These are phyloP conservation scores for Oryza punctata DNA, from an alignment of 176 grass and related monocot genomes.

Conservation along the genomic window DNA sequence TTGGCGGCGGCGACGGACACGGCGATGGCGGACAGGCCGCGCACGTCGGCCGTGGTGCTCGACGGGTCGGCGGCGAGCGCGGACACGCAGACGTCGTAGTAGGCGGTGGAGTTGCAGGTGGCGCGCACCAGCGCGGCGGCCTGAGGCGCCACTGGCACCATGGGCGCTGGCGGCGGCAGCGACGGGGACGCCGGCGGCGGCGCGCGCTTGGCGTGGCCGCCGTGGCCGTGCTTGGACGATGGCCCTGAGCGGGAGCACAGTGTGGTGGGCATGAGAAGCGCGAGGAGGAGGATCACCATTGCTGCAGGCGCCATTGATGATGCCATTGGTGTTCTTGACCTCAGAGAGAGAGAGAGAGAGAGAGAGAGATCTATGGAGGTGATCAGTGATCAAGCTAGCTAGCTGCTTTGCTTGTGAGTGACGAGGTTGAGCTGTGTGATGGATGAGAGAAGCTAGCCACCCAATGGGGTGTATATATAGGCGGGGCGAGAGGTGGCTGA, in stretches of 20 bases:
- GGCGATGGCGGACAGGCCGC: constrained; percentile 68
- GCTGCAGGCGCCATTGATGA: constrained; percentile 8
- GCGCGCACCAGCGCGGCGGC: constrained; percentile 48
- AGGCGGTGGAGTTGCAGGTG: constrained; percentile 79
- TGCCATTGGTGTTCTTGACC: background rate
- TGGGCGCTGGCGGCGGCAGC: background rate
- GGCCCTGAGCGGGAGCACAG: constrained; percentile 30
- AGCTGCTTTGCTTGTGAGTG: background rate
- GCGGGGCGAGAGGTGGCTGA: background rate
- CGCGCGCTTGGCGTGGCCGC: constrained; percentile 34
- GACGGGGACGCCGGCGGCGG: background rate
- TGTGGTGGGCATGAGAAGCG: constrained; percentile 5
- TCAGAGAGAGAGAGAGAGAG: too few species aligned
- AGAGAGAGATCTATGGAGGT: background rate
- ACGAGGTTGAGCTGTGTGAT: background rate
- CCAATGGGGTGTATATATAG: background rate
- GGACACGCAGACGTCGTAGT: constrained; percentile 76
- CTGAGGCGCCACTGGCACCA: background rate
- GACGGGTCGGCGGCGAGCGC: constrained; percentile 68
- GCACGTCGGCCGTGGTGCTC: constrained; percentile 63
- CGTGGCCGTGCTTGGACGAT: background rate
- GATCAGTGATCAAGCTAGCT: background rate
- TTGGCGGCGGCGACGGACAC: constrained; percentile 56
- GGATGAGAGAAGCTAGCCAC: background rate
- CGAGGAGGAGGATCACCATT: constrained; percentile 6